Evolutionary conservation across 306 rosid genomes (phyloP).

Genomic region (Phaseolus lunatus): DNA sequence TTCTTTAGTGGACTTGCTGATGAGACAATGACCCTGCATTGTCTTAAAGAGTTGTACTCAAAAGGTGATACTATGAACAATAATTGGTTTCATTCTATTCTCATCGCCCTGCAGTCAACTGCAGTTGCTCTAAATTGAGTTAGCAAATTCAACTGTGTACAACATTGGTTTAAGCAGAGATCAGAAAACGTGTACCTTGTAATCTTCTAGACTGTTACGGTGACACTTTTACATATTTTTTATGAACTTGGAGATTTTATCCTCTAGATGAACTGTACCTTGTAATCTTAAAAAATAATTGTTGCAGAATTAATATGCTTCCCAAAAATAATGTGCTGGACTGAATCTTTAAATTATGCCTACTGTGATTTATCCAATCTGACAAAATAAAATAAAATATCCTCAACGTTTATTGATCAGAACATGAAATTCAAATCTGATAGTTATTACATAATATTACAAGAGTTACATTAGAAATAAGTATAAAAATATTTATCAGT

Average conservation of each 20-base stretch:
- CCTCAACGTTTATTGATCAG: too few species aligned
- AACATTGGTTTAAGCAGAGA: background rate
- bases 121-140: background rate
- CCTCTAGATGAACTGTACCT: too few species aligned
- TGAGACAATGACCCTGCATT: background rate
- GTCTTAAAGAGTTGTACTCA: background rate
- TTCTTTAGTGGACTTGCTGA: background rate
- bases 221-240: background rate
- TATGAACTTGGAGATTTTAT: conserved; percentile 8
- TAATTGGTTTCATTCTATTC: background rate
- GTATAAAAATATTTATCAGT: too few species aligned
- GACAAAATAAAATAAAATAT: too few species aligned
- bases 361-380: too few species aligned
- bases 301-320: too few species aligned
- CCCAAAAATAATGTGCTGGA: too few species aligned
- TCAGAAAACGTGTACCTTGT: background rate
- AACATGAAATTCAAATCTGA: too few species aligned
- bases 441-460: too few species aligned
- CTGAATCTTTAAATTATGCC: too few species aligned
- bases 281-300: too few species aligned
- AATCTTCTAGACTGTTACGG: background rate
- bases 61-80: background rate
- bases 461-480: too few species aligned
- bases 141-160: background rate
- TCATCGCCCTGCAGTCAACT: background rate